phyloP scores from a whole-genome alignment of 345 rosid species.

The Anastatica hierochuntica region DNA sequence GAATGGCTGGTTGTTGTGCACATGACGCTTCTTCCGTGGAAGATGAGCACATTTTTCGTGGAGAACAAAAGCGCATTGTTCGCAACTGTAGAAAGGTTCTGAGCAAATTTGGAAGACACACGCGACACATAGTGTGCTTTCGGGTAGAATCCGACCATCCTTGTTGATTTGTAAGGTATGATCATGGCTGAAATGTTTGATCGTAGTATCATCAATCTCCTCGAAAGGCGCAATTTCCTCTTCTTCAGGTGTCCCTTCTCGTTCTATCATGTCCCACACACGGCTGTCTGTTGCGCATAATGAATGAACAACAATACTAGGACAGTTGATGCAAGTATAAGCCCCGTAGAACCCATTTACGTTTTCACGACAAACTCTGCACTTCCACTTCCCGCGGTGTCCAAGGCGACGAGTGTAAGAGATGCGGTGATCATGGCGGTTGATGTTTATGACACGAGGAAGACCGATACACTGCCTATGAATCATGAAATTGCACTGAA shows the following conservation, averaged over 20 bases:
- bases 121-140: background rate
- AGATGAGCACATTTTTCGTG: slow-evolving; percentile 7
- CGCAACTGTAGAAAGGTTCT: background rate
- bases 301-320: background rate
- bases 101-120: background rate
- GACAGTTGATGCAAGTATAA: background rate
- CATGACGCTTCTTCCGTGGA: background rate
- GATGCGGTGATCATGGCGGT: background rate
- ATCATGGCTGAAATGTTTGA: slow-evolving; percentile 11
- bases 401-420: background rate
- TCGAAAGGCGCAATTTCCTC: background rate
- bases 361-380: background rate
- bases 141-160: background rate
- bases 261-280: background rate
- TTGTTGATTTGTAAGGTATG: background rate
- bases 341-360: slow-evolving; percentile 5
- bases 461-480: background rate
- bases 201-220: background rate
- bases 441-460: too few relatives aligned
- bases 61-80: background rate
- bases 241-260: background rate
- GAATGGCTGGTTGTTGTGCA: background rate
- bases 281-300: background rate
- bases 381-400: background rate
- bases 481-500: background rate